Percentiles rank a stretch among this genome's conserved stretches.
Conservation (phyloP, 192 early-diverging fungal genomes). For the Coemansia sp. region DNA sequence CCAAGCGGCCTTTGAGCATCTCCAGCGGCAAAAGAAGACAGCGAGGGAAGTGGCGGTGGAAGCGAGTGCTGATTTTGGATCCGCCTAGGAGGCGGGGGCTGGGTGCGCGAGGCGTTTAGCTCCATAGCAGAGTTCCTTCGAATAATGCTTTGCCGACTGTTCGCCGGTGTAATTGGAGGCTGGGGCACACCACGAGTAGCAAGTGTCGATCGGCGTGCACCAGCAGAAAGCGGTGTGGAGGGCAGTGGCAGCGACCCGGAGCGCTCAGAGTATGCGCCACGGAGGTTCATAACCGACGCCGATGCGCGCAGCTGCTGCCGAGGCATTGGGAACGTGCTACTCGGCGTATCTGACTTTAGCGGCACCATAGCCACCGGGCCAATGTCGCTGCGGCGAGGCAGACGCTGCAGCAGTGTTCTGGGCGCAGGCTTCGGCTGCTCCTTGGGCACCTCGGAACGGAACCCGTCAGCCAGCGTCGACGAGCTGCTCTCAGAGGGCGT, state of each 20-base stretch:
- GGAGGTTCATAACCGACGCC: slow-evolving; percentile 6
- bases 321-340: not conserved
- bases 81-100: not conserved
- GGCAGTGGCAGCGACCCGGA: not conserved
- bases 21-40: not conserved
- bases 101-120: not conserved
- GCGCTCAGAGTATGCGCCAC: not conserved
- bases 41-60: not conserved
- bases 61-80: not conserved
- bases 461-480: slow-evolving; percentile 15
- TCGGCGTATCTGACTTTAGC: not conserved
- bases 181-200: not conserved
- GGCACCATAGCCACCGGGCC: not conserved
- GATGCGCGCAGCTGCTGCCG: slow-evolving; percentile 10
- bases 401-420: not conserved
- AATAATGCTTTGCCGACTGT: not conserved
- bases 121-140: slow-evolving; percentile 4
- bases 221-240: not conserved
- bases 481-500: slow-evolving; percentile 27
- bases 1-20: not conserved
- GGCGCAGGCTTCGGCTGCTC: not conserved
- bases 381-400: slow-evolving; percentile 20
- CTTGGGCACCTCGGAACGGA: not conserved
- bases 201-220: not conserved
- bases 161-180: not conserved